phyloP scores from a whole-genome alignment of 1,139 yeast genomes.

The Blastobotrys arbuscula region DNA sequence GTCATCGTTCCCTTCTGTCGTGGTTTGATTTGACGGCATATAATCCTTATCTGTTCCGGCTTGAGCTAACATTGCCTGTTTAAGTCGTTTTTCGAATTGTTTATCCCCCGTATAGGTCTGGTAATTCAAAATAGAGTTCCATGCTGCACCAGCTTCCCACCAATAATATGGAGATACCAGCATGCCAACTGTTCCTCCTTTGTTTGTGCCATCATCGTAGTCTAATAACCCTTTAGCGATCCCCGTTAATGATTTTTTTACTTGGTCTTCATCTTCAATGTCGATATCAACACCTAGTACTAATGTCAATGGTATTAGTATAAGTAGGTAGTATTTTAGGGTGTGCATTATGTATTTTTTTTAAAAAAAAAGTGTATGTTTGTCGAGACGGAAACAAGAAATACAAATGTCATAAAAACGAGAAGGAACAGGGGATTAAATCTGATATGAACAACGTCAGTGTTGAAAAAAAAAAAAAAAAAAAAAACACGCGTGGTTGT shows the following conservation, averaged over 20 bases:
- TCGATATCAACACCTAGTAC: conserved; percentile 2
- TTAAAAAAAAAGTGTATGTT: no score
- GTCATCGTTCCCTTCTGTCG: conserved; percentile 98
- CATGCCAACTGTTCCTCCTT: conserved; percentile 58
- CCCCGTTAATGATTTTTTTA: conserved; percentile 46
- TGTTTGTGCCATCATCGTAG: conserved; percentile 1
- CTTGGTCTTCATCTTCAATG: conserved; percentile 25
- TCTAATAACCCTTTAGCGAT: conserved; percentile 8
- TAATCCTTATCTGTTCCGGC: conserved; percentile 72
- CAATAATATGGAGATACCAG: conserved; percentile 80
- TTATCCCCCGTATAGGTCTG: conserved; percentile 67
- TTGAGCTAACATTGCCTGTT: conserved; percentile 64
- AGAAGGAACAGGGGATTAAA: no score
- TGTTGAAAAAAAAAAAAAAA: no score
- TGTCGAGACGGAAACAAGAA: no score
- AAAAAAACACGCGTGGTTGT: no score
- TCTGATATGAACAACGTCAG: no score
- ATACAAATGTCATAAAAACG: no score
- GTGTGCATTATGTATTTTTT: no score
- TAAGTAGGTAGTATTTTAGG: no score
- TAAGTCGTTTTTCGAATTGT: conserved; percentile 55
- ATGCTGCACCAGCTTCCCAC: conserved; percentile 99
- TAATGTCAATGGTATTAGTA: no score
- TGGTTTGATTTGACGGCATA: conserved; percentile 82
- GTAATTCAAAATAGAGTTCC: conserved; percentile 81